Percentiles rank a stretch among this genome's conserved stretches.
phyloP scores from a whole-genome alignment of 108 stramenopile species.

The Cyclotella cryptica region DNA sequence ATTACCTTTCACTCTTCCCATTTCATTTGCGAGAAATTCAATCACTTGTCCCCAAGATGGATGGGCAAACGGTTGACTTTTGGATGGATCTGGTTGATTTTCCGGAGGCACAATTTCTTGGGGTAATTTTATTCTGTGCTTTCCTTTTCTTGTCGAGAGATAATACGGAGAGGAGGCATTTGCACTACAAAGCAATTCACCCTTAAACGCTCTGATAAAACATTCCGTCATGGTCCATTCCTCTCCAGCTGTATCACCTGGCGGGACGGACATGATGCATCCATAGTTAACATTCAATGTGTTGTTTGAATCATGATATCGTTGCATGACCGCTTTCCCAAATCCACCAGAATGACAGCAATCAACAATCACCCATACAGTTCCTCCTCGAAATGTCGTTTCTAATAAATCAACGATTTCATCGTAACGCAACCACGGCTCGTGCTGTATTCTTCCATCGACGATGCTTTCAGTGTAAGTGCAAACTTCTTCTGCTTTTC shows the following conservation, averaged over 20 bases:
- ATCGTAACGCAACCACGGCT: conserved; percentile 30
- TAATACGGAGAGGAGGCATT: conserved; percentile 3
- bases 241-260: conserved; percentile 35
- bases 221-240: conserved; percentile 53
- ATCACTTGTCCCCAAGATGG: conserved; percentile 50
- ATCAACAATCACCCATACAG: conserved; percentile 44
- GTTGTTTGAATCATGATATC: conserved; percentile 13
- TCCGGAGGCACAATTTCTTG: background rate
- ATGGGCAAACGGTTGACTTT: background rate
- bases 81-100: background rate
- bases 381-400: conserved; percentile 31
- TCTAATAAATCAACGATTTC: conserved; percentile 47
- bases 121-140: conserved; percentile 19
- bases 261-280: conserved; percentile 45
- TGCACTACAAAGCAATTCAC: conserved; percentile 31
- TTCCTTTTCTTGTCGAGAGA: conserved; percentile 35
- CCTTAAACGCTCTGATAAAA: conserved; percentile 39
- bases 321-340: conserved; percentile 36
- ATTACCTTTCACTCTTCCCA: conserved; percentile 46
- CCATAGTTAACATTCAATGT: conserved; percentile 42
- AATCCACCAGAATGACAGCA: conserved; percentile 51
- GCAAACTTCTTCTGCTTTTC: conserved; percentile 27
- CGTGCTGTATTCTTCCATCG: conserved; percentile 19
- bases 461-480: conserved; percentile 21
- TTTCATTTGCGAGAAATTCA: conserved; percentile 55